Percentiles rank a stretch among this genome's conserved stretches.
phyloP scores from a whole-genome alignment of 106 monocot genomes.

The Dioscorea zingiberensis region DNA sequence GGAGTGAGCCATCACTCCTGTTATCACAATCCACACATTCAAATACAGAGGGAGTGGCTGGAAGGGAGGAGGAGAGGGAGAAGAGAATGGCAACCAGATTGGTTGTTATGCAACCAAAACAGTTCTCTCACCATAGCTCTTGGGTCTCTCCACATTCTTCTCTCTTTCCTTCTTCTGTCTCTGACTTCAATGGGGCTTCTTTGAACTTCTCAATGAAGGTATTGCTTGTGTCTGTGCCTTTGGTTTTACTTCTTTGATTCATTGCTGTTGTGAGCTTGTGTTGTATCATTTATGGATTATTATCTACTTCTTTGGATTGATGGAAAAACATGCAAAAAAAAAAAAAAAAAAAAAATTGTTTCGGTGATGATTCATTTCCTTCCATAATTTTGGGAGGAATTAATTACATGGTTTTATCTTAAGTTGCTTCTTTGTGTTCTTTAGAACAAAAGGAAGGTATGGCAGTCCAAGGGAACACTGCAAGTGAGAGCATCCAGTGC shows the following conservation, averaged over 20 bases:
- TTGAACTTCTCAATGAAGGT: conserved; percentile 60
- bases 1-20: not conserved
- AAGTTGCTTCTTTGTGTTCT: not conserved
- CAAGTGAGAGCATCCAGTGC: conserved; percentile 51
- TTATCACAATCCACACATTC: not conserved
- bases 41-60: not conserved
- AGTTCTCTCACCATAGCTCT: conserved; percentile 17
- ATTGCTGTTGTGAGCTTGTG: not conserved
- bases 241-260: not conserved
- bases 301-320: not conserved
- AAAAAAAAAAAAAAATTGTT: too few relatives aligned
- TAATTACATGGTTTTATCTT: not conserved
- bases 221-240: not conserved
- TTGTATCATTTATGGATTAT: not conserved
- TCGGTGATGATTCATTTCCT: too few relatives aligned
- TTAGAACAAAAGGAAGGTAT: conserved; percentile 52
- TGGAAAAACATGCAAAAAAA: too few relatives aligned
- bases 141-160: conserved; percentile 23
- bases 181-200: conserved; percentile 70
- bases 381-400: too few relatives aligned
- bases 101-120: conserved; percentile 29
- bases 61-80: not conserved
- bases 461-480: conserved; percentile 39
- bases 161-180: conserved; percentile 61
- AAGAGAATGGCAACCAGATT: conserved; percentile 25